A percentile compares a stretch with the other conserved stretches of the same genome.
phyloP scores from a whole-genome alignment of 306 rosid genomes.

The Vicia sativa region DNA sequence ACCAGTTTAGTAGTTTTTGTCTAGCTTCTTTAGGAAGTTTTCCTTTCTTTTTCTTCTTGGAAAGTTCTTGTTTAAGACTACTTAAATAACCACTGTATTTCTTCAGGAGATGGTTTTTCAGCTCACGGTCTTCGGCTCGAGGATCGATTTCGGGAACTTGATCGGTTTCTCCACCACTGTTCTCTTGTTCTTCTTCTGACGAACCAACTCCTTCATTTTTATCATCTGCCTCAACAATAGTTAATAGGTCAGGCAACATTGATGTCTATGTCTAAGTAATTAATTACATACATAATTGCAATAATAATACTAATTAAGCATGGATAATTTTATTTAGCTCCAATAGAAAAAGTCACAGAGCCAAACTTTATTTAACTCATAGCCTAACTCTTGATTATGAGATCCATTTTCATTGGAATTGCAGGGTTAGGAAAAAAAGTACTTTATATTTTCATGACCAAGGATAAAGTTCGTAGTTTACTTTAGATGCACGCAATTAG shows the following conservation, averaged over 20 bases:
- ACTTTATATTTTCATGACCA: not conserved
- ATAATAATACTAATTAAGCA: too few relatives aligned
- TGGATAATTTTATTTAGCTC: too few relatives aligned
- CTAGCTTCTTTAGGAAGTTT: constrained; percentile 97
- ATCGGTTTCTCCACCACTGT: constrained; percentile 84
- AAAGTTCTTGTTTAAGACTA: constrained; percentile 95
- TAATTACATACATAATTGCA: too few relatives aligned
- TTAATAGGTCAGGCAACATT: not conserved
- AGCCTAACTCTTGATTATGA: not conserved
- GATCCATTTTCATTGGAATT: too few relatives aligned
- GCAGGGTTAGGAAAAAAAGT: too few relatives aligned
- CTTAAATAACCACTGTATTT: constrained; percentile 94
- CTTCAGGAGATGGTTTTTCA: constrained; percentile 79
- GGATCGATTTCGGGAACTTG: constrained; percentile 78
- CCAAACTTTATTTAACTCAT: too few relatives aligned
- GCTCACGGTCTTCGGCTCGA: constrained; percentile 87
- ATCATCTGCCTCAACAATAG: constrained; percentile 52
- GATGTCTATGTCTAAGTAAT: too few relatives aligned
- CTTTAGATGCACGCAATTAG: too few relatives aligned
- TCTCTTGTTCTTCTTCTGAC: constrained; percentile 88
- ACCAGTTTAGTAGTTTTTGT: constrained; percentile 93
- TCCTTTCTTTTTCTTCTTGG: constrained; percentile 97
- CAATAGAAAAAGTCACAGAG: too few relatives aligned
- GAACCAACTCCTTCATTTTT: constrained; percentile 78
- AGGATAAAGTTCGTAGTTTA: too few relatives aligned